Evolutionary conservation across 768 basidiomycete species (phyloP), one percentile per base, ranked within the genome.

Genomic region (Suillus ampliporus): DNA sequence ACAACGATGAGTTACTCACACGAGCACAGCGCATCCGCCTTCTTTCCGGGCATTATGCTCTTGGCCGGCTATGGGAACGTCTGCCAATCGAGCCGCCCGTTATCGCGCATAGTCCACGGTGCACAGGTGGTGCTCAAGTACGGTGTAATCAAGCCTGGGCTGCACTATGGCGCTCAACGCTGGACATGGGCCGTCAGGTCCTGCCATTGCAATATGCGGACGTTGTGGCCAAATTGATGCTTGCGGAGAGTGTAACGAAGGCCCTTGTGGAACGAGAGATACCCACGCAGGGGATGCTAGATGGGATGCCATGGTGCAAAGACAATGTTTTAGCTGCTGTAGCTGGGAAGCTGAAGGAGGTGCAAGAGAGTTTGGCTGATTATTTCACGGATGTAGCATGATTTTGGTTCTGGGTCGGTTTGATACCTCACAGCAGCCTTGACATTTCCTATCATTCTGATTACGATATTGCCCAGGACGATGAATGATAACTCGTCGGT

Each of bases 21-120:
- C 77, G 82, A 14, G 71, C 79, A n/a, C 84, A 86, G 64, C 78
- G 82, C 11, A 77, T 85, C 37, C 82, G 84, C 43, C 73, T 87
- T 44, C 71, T 86, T 9, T 83, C 82, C 28, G 86, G 86, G 17
- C 80, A 83, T 68, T 83, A 86, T 68, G 77, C 79, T 40, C 78
- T 86, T 28, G 76, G 76, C 6, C 77, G 79, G 61, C 70, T 81
- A 35, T 81, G 81, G 75, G 80, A 83, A 52, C 72, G 76, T 19
- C 76, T 86, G 8, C 78, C 81, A 5, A 69, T 64, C 48, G 77
- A 74, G 35, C 76, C 84, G 14, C 85, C 84, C 19, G 61, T 68
- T 38, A 68, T 85, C 34, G 71, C 73, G 50, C 85, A 85, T 65
- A 75, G 72, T 53, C 71, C 74, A 23, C 73, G 79, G 28, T 85